These are phyloP conservation scores for Leccinum insolens DNA, from an alignment of 1,284 basidiomycete genomes.

Conservation along the genomic window DNA sequence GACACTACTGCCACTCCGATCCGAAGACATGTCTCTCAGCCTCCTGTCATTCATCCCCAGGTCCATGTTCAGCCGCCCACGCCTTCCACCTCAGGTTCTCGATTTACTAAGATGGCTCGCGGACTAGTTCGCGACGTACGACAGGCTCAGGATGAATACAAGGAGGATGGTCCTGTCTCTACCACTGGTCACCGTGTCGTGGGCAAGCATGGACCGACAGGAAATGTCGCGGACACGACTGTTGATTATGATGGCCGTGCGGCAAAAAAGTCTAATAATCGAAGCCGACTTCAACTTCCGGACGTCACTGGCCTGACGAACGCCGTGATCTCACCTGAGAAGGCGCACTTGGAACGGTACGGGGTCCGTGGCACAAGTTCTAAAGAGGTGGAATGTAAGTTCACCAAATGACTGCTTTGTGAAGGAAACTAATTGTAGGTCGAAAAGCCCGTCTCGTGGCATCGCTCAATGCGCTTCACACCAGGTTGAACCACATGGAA, in stretches of 20 bases:
- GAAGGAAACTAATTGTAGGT: slow-evolving; percentile 2
- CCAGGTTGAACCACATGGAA: slow-evolving; percentile 70
- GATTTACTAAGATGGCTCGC: slow-evolving; percentile 60
- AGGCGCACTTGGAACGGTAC: slow-evolving; percentile 52
- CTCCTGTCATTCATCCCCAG: slow-evolving; percentile 42
- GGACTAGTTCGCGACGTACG: slow-evolving; percentile 58
- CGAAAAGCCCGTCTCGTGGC: slow-evolving; percentile 54
- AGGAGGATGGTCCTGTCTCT: slow-evolving; percentile 12
- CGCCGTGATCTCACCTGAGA: slow-evolving; percentile 71
- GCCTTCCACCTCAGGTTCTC: slow-evolving; percentile 52
- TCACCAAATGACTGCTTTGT: slow-evolving; percentile 8
- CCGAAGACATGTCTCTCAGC: slow-evolving; percentile 32
- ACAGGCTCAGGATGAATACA: slow-evolving; percentile 36
- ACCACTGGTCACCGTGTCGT: slow-evolving; percentile 7
- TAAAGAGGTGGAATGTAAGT: slow-evolving; percentile 63
- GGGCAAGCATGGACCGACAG: slow-evolving; percentile 15
- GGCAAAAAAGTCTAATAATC: slow-evolving; percentile 27
- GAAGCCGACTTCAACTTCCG: slow-evolving; percentile 57
- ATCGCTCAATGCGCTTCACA: slow-evolving; percentile 65
- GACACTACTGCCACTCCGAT: slow-evolving; percentile 32
- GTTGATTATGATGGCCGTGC: slow-evolving; percentile 17
- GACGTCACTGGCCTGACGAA: slow-evolving; percentile 80
- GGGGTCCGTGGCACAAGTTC: slow-evolving; percentile 47
- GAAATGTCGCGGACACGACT: slow-evolving; percentile 12
- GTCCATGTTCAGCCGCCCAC: slow-evolving; percentile 60